Evolutionary conservation across 2,329 filamentous ascomycete species (phyloP).

Genomic region (Ascochyta rabiei): DNA sequence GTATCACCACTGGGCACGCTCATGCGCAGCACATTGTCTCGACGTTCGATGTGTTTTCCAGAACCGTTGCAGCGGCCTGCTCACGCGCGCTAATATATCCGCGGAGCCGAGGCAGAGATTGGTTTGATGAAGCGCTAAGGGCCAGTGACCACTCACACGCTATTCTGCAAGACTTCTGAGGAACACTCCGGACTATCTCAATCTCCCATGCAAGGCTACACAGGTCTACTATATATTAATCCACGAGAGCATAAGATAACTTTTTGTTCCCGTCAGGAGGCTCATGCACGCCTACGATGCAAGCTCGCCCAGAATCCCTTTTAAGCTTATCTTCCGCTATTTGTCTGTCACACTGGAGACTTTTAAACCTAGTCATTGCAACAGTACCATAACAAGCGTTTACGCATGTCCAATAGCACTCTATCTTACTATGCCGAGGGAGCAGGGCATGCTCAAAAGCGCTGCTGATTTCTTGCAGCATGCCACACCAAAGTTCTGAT

Average conservation of each 20-base stretch:
- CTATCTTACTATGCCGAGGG: not conserved
- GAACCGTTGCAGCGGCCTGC: not conserved
- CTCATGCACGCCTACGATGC: not conserved
- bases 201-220: conserved; percentile 10
- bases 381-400: not conserved
- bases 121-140: not conserved
- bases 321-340: not conserved
- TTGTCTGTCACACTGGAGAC: not conserved
- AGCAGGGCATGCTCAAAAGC: not conserved
- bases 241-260: conserved; percentile 1
- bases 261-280: no score
- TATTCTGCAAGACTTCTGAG: conserved; percentile 5
- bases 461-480: not conserved
- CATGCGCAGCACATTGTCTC: not conserved
- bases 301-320: not conserved
- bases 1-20: no score
- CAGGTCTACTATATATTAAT: not conserved
- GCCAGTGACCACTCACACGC: conserved; percentile 6
- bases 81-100: not conserved
- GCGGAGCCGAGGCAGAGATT: not conserved
- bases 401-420: not conserved
- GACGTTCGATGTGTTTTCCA: not conserved
- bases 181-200: not conserved
- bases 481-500: not conserved
- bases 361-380: not conserved